Evolutionary conservation across 2,329 filamentous ascomycete genomes (phyloP).

Genomic region (Pestalotiopsis sp.): DNA sequence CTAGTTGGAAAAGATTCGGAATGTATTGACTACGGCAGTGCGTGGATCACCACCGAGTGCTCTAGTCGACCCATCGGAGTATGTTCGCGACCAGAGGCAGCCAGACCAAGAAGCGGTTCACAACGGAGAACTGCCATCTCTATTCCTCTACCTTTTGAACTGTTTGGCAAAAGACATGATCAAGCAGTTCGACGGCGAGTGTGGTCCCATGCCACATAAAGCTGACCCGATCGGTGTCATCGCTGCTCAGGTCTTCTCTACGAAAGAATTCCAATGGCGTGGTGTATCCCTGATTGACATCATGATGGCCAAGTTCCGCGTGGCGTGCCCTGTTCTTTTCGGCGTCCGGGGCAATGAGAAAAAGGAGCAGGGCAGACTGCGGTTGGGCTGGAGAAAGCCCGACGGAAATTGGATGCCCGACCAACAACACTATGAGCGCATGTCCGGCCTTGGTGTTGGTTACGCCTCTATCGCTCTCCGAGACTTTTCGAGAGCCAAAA

Average conservation of each 20-base stretch:
- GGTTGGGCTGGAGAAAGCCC: conserved; percentile 72
- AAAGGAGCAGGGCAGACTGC: conserved; percentile 66
- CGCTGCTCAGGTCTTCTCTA: conserved; percentile 74
- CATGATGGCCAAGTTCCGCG: conserved; percentile 82
- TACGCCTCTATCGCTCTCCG: conserved; percentile 83
- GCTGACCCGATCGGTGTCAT: conserved; percentile 83
- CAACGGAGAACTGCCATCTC: conserved; percentile 61
- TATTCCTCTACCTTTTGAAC: conserved; percentile 77
- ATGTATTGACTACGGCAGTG: conserved; percentile 56
- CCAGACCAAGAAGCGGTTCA: conserved; percentile 51
- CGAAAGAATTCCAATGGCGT: conserved; percentile 67
- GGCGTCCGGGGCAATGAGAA: conserved; percentile 78
- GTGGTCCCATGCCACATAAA: conserved; percentile 62
- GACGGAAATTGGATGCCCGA: conserved; percentile 65
- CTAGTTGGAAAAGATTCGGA: conserved; percentile 51
- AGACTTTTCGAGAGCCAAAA: conserved; percentile 73
- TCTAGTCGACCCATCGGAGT: conserved; percentile 56
- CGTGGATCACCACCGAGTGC: conserved; percentile 54
- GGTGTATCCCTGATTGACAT: conserved; percentile 76
- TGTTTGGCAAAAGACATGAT: conserved; percentile 75
- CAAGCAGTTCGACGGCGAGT: conserved; percentile 70
- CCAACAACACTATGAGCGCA: conserved; percentile 77
- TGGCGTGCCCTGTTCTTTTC: conserved; percentile 82
- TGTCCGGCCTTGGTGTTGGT: conserved; percentile 82
- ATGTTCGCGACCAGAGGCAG: conserved; percentile 49